Evolutionary conservation across 352 stramenopile genomes (phyloP), one percentile per base, ranked within the genome.

Genomic region (Pythium periplocum): DNA sequence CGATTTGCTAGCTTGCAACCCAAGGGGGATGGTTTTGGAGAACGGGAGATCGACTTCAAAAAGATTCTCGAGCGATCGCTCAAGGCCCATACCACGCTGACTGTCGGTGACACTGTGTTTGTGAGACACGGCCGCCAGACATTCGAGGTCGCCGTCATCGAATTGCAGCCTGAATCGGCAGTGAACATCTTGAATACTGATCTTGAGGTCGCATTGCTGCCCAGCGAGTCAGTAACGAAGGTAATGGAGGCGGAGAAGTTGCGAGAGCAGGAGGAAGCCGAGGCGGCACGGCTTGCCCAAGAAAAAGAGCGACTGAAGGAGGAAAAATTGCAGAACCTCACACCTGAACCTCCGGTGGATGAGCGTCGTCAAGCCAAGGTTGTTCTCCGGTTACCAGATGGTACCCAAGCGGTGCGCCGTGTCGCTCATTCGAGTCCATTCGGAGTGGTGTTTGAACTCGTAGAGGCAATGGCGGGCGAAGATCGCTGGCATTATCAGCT

Each of bases 41-140:
- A 83, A 12, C 76, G 80, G 31, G 69, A 89, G 49, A 78, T 96
- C 47, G 86, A 96, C 58, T 79, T 92, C 30, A 94, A 94, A 61
- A 59, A 69, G 38, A 63, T 94, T n/a, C 53, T 96, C 8, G 76
- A 92, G 62, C 68, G 75, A 2, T 77, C 82, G 11, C 69, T 96
- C 0, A 80, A 83, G 58, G 48, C 66, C 12, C 79, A 92, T 68
- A 90, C 83, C 51, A 93, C 82, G 49, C 70, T 94, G 33, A 86
- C 78, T 6, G 62, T 75, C 31, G 83, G 78, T 46, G 86, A 96
- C 62, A 55, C 84, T 32, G 55, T 96, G 45, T 81, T 91, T 31
- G 73, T 96, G 6, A 71, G 78, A 8, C 77, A 94, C 51, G 84
- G 83, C 17, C 68, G 69, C 12, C 38, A 83, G 59, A 94, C 83